Evolutionary conservation across 2,329 filamentous ascomycete species (phyloP), one percentile per base, ranked within the genome.

Genomic region (Ceratocystis ficicola): DNA sequence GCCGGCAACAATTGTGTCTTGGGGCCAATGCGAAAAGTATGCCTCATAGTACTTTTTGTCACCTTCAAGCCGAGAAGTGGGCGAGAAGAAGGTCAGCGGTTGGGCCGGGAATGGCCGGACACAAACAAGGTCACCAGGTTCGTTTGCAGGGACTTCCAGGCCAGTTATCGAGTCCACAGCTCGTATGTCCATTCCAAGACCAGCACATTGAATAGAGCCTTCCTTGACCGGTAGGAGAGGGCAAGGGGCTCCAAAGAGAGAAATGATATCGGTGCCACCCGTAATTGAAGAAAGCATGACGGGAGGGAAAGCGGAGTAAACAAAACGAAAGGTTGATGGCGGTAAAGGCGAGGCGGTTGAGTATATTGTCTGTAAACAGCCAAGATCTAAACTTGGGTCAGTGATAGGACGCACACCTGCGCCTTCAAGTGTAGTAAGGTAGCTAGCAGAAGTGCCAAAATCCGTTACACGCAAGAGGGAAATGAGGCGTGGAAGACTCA

Each of bases 241-340:
- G 65, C 87, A 93, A 0, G 91, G 89, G 0, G 90, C 87, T 55
- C 92, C 93, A 72, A 97, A 99, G 44, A 97, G 83, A 0, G 92
- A 96, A 69, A 97, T 90, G 71, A 97, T 97, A 73, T 99, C 94
- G 2, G 93, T 97, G 62, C 93, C 94, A 46, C 94, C 94, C 0
- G 93, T 97, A 72, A 99, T 97, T 66, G 89, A 95, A 62, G 86
- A 90, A 6, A 97, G 83, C 75, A 96, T 93, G 70, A 97, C 80
- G 0, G 82, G 72, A 1, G 91, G 90, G 72, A 97, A 95, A 1
- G 88, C 87, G 30, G 82, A 77, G 77, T 97, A 96, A 64, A 96
- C 86, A 72, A 95, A 97, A 66, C 84, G 80, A 75, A 96, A 97
- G 1, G 94, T 97, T 0, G 90, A 95, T 0, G 94, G 93, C 0